Evolutionary conservation across 805 yeast species (phyloP).

Genomic region (Metschnikowia anglica): DNA sequence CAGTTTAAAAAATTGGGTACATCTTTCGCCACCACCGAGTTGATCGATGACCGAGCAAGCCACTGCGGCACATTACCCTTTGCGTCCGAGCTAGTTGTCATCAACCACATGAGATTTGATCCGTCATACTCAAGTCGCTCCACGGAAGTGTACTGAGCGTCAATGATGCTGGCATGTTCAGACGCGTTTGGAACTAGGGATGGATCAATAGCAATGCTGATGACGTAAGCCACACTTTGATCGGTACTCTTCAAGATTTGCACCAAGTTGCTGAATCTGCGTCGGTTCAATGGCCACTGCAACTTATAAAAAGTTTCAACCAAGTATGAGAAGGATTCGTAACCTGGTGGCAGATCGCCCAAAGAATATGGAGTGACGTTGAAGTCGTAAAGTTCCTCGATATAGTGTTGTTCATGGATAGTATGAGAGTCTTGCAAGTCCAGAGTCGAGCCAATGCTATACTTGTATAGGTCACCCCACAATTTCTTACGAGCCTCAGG

Average conservation of each 20-base stretch:
- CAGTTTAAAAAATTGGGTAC: constrained; percentile 40
- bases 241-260: constrained; percentile 25
- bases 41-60: constrained; percentile 31
- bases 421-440: constrained; percentile 31
- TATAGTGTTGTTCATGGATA: constrained; percentile 36
- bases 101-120: constrained; percentile 32
- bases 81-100: constrained; percentile 42
- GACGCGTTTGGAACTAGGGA: constrained; percentile 18
- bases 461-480: constrained; percentile 15
- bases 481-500: constrained; percentile 9
- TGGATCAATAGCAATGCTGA: constrained; percentile 37
- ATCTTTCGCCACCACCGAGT: constrained; percentile 39
- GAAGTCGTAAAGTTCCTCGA: constrained; percentile 32
- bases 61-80: constrained; percentile 41
- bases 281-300: constrained; percentile 35
- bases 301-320: constrained; percentile 35
- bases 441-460: constrained; percentile 17
- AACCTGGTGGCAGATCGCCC: constrained; percentile 17
- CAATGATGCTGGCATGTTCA: constrained; percentile 20
- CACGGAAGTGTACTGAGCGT: constrained; percentile 38
- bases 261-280: constrained; percentile 39
- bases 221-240: constrained; percentile 27
- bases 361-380: constrained; percentile 21
- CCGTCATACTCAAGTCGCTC: constrained; percentile 30
- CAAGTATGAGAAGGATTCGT: constrained; percentile 27